A percentile compares a stretch with the other conserved stretches of the same genome.
Evolutionary conservation across 2,329 filamentous ascomycete species (phyloP).

Genomic region (Stemphylium vesicarium): DNA sequence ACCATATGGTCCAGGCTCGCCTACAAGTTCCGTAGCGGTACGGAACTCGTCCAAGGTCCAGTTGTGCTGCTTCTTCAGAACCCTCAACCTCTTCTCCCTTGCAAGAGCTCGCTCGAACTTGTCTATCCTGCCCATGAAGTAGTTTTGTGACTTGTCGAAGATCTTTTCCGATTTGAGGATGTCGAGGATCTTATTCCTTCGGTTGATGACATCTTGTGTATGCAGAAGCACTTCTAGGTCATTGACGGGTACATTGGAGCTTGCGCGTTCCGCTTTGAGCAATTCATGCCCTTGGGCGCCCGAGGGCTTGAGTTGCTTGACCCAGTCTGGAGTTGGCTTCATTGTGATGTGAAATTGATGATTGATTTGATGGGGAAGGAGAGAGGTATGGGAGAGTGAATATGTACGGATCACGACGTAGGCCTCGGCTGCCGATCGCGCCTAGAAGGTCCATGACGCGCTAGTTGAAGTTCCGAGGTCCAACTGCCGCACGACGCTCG

Average conservation of each 20-base stretch:
- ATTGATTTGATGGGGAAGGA: slow-evolving; percentile 13
- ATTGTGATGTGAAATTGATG: slow-evolving; percentile 28
- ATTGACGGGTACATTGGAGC: slow-evolving; percentile 70
- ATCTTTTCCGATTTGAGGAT: slow-evolving; percentile 72
- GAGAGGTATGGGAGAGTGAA: slow-evolving; percentile 11
- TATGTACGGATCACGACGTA: slow-evolving; percentile 16
- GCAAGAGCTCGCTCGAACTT: slow-evolving; percentile 73
- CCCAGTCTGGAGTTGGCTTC: slow-evolving; percentile 64
- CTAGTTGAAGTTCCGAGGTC: slow-evolving; percentile 36
- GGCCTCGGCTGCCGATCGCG: slow-evolving; percentile 33
- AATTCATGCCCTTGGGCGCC: slow-evolving; percentile 73
- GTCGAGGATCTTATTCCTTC: slow-evolving; percentile 65
- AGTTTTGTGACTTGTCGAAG: slow-evolving; percentile 81
- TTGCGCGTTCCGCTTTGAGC: slow-evolving; percentile 70
- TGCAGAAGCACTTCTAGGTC: slow-evolving; percentile 73
- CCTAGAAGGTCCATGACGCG: slow-evolving; percentile 16
- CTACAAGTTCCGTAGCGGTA: slow-evolving; percentile 71
- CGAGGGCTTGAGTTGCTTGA: slow-evolving; percentile 69
- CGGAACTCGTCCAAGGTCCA: slow-evolving; percentile 71
- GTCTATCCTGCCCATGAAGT: slow-evolving; percentile 73
- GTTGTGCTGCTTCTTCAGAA: slow-evolving; percentile 69
- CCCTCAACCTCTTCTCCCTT: slow-evolving; percentile 72
- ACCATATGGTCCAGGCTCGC: slow-evolving; percentile 75
- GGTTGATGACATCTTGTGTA: slow-evolving; percentile 67
- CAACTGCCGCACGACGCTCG: slow-evolving; percentile 1